Evolutionary conservation across 2,329 filamentous ascomycete species (phyloP).

Genomic region (Aspergillus vadensis): DNA sequence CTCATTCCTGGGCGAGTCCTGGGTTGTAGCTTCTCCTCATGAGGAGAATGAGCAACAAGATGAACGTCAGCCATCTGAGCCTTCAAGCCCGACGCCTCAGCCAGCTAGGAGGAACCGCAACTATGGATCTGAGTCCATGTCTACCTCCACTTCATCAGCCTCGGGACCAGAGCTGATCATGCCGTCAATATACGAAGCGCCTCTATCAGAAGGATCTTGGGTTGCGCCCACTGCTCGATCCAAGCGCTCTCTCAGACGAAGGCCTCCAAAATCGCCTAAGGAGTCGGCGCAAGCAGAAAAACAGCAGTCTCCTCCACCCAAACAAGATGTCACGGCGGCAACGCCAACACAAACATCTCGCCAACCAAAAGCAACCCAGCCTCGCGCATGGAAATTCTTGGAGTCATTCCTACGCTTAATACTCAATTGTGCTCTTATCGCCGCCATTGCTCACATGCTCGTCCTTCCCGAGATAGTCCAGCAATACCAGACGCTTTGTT

Average conservation of each 20-base stretch:
- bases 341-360: not conserved
- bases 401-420: slow-evolving; percentile 19
- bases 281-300: slow-evolving; percentile 1
- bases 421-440: slow-evolving; percentile 32
- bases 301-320: not conserved
- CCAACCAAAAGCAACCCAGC: not conserved
- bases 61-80: slow-evolving; percentile 2
- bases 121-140: slow-evolving; percentile 26
- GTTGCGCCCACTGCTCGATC: slow-evolving; percentile 30
- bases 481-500: slow-evolving; percentile 34
- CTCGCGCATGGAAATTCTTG: not conserved
- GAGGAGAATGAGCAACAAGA: slow-evolving; percentile 18
- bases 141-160: slow-evolving; percentile 30
- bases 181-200: slow-evolving; percentile 42
- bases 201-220: slow-evolving; percentile 38
- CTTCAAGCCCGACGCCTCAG: slow-evolving; percentile 16
- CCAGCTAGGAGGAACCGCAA: slow-evolving; percentile 13
- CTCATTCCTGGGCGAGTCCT: slow-evolving; percentile 39
- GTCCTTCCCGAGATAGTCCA: slow-evolving; percentile 39
- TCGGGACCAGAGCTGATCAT: slow-evolving; percentile 44
- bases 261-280: slow-evolving; percentile 21
- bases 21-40: slow-evolving; percentile 36
- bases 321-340: not conserved
- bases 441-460: slow-evolving; percentile 36
- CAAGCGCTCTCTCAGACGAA: slow-evolving; percentile 25